These are phyloP conservation scores for Arthroderma sp. DNA, from an alignment of 2,329 filamentous ascomycete genomes.

Conservation along the genomic window DNA sequence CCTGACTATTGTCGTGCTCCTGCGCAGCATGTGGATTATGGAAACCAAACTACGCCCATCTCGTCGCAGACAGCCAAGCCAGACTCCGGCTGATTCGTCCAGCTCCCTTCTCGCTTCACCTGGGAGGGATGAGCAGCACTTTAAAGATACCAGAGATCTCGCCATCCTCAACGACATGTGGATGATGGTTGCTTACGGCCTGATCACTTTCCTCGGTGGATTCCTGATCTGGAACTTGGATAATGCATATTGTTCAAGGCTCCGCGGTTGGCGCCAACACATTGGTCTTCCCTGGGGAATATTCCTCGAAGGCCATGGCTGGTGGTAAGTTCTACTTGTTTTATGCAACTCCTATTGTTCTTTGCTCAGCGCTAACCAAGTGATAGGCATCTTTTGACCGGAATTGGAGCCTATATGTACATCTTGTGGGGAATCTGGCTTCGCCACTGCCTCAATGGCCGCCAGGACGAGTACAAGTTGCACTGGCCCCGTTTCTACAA, in stretches of 20 bases:
- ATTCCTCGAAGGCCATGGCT: conserved; percentile 58
- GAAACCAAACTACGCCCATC: conserved; percentile 50
- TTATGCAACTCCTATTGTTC: background rate
- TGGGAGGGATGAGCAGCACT: conserved; percentile 32
- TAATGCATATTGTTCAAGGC: conserved; percentile 56
- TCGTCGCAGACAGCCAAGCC: conserved; percentile 34
- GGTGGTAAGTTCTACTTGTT: conserved; percentile 42
- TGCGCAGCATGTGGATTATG: conserved; percentile 67
- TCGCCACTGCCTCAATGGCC: conserved; percentile 59
- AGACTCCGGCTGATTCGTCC: conserved; percentile 31
- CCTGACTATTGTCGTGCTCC: conserved; percentile 55
- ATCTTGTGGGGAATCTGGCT: conserved; percentile 77
- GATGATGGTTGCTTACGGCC: conserved; percentile 55
- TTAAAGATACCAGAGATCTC: conserved; percentile 42
- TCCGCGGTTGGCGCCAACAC: conserved; percentile 52
- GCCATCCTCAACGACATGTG: conserved; percentile 57
- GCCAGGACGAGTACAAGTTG: conserved; percentile 57
- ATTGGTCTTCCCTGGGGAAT: conserved; percentile 70
- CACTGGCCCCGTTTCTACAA: conserved; percentile 52
- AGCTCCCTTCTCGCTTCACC: conserved; percentile 19
- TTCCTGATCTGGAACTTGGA: conserved; percentile 70
- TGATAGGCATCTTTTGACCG: conserved; percentile 63
- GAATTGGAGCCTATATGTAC: conserved; percentile 70
- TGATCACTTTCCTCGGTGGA: conserved; percentile 58
- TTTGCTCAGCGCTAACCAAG: background rate